Conservation (phyloP, 805 yeast genomes). For the Teunomyces atbi region DNA sequence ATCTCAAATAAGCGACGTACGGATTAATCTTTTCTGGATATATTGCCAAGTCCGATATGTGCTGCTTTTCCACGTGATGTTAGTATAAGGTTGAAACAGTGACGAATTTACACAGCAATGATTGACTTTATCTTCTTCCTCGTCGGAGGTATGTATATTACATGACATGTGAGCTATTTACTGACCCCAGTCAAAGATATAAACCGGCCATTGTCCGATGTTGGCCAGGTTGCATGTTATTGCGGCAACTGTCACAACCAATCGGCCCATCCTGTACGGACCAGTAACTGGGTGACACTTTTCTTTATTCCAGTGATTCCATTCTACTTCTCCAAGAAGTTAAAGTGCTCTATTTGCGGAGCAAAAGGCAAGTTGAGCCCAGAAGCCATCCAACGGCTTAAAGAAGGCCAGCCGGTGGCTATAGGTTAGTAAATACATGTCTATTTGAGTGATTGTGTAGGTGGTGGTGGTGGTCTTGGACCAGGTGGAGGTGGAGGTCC, state of each 20-base stretch:
- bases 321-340: slow-evolving; percentile 49
- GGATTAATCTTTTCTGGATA: too few species aligned
- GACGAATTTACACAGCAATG: background rate
- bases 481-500: slow-evolving; percentile 15
- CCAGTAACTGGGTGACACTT: slow-evolving; percentile 51
- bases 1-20: background rate
- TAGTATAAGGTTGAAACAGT: too few species aligned
- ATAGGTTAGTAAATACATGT: slow-evolving; percentile 11
- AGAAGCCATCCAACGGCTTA: slow-evolving; percentile 23
- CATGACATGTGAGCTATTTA: background rate
- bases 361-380: slow-evolving; percentile 32
- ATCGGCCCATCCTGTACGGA: slow-evolving; percentile 50
- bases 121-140: slow-evolving; percentile 35
- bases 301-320: slow-evolving; percentile 58
- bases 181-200: slow-evolving; percentile 30
- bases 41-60: too few species aligned
- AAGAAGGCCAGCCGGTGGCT: slow-evolving; percentile 35
- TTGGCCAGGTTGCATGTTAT: slow-evolving; percentile 34
- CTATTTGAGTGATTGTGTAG: slow-evolving; percentile 17
- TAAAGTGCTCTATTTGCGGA: slow-evolving; percentile 52
- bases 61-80: too few species aligned
- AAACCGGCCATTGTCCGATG: slow-evolving; percentile 29
- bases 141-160: slow-evolving; percentile 29
- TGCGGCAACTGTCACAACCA: slow-evolving; percentile 62
- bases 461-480: slow-evolving; percentile 10